phyloP scores from a whole-genome alignment of 768 basidiomycete species.

The Lactifluus rugatus region DNA sequence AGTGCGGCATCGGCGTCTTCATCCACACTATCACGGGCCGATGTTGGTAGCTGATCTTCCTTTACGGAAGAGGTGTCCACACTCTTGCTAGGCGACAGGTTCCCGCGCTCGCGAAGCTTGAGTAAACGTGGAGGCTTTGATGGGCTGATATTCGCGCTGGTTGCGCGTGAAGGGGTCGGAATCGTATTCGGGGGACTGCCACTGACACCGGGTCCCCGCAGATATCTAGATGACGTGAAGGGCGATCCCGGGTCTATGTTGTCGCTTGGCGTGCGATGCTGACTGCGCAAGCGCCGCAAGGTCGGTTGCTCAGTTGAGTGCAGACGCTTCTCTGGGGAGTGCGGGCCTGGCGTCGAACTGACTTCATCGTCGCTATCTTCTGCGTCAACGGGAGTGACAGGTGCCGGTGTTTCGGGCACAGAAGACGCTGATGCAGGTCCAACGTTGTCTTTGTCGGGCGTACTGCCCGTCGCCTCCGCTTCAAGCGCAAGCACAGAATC shows the following conservation, averaged over 20 bases:
- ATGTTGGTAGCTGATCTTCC: conserved; percentile 17
- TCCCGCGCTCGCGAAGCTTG: neutral
- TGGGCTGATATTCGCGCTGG: conserved; percentile 4
- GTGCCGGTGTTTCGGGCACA: conserved; percentile 16
- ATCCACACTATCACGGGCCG: conserved; percentile 8
- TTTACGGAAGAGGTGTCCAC: conserved; percentile 18
- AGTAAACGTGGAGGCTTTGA: neutral
- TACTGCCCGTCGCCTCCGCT: conserved; percentile 2
- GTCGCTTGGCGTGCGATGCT: neutral
- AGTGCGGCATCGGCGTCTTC: conserved; percentile 23
- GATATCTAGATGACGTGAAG: conserved; percentile 12
- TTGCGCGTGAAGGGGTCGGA: conserved; percentile 5
- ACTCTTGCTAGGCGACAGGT: neutral
- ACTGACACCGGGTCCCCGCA: conserved; percentile 14
- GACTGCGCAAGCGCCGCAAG: conserved; percentile 15
- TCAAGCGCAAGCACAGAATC: conserved; percentile 8
- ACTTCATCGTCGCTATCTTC: conserved; percentile 7
- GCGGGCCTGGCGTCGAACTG: conserved; percentile 3
- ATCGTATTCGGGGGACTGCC: conserved; percentile 13
- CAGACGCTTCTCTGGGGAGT: conserved; percentile 16
- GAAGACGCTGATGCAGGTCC: conserved; percentile 11
- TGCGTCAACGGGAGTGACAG: conserved; percentile 12
- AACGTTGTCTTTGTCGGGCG: conserved; percentile 11
- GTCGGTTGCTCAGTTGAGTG: conserved; percentile 5
- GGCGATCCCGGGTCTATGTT: neutral